Base-by-base conservation (phyloP, 257 asterid genomes). In the Coffea eugenioides region DNA sequence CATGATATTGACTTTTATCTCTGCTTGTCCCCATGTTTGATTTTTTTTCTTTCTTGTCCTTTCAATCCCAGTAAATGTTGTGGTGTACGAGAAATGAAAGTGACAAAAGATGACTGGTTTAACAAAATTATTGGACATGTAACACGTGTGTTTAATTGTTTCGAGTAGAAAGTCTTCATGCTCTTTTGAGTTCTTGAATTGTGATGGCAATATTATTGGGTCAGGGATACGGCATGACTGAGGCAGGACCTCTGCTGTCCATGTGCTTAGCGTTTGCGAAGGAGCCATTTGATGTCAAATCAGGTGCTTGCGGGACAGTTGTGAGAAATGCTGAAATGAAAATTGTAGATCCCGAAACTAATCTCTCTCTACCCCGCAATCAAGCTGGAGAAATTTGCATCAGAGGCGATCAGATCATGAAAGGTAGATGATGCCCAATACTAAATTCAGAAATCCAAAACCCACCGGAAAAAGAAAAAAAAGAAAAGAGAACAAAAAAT, bases 151-250 rank as follows among this genome's bases (percentile, higher is more conserved):
- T 0, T 69, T 39, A 6, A 2, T 25, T 11, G 13, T 9, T 64
- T 25, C 13, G 3, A 1, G 6, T 56, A 6, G 8, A 20, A 67
- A 34, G 72, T 67, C n/a, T 14, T 36, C 72, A 15, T 67, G 2
- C n/a, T 34, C 72, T 67, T 67, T 67, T 46, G 2, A n/a, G 8
- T 39, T 2, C 46, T 43, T 45, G 72, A 64, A 10, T 41, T 56
- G 7, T 71, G 0, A 23, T 71, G 21, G 20, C 15, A 43, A n/a
- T 36, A 31, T 31, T 31, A 8, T 64, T 54, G 27, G 46, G 11
- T 8, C 74, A 84, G 90, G 88, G 88, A 6, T 84, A 86, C 64
- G 90, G 90, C 14, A 86, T 86, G 90, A 86, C 90, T 1, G 90
- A 86, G 61, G 90, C 88, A 27, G 90, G 90, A 4, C 81, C 88